Evolutionary conservation across 2,329 filamentous ascomycete genomes (phyloP), one percentile per base, ranked within the genome.

Genomic region (Aspergillus hortae): DNA sequence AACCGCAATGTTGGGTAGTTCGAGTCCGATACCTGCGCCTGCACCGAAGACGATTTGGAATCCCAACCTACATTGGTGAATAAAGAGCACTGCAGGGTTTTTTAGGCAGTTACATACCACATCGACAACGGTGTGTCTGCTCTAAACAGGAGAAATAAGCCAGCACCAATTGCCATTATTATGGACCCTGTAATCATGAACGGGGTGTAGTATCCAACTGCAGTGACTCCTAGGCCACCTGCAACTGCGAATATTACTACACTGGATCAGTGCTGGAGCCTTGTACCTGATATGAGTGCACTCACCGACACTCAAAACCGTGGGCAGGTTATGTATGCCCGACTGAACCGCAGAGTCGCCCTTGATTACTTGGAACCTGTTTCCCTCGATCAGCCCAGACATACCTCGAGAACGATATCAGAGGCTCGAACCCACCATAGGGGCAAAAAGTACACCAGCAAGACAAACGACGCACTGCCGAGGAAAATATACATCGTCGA

Each of bases 1-100:
- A 5, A 62, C 67, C 7, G 68, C 67, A 48, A 72, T 65, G 14
- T 46, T 40, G 4, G 44, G 23, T 6, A 44, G 14, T n/a, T 51
- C 32, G 14, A 53, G 40, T 23, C 49, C 48, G 17, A 51, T 23
- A 3, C 55, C 55, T 2, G 45, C 38, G 2, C 53, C 45, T 1
- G 41, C 10, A 12, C 56, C 53, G 48, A 57, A 52, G 19, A 56
- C 1, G 4, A 51, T 27, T 33, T 49, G 51, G 36, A 47, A 55
- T 2, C 49, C 49, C 6, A 48, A 4, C 44, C 38, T 48, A 11
- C 17, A 32, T 35, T 38, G 27, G 10, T 30, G 6, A 30, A 11
- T 30, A 3, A 30, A 30, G 27, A 11, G 10, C 2, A 30, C 3
- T 30, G 9, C 7, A 30, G 27, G 6, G 7, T 30, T 7, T 2